Evolutionary conservation across 768 basidiomycete species (phyloP).

Genomic region (Russula virescens): DNA sequence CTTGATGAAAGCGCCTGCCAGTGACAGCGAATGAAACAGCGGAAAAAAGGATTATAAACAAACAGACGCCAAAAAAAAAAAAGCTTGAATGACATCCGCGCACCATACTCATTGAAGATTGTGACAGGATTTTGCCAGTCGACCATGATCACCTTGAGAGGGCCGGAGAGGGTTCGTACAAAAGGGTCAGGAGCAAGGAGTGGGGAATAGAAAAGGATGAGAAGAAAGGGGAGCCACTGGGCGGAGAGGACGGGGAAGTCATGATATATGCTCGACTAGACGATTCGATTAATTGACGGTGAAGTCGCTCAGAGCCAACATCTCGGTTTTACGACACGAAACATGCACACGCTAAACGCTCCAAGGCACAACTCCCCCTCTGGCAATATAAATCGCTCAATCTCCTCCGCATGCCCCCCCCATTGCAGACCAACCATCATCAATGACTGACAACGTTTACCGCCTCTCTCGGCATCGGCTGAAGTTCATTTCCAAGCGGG

Average conservation of each 20-base stretch:
- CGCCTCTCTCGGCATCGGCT: too few species aligned
- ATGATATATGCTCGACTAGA: background rate
- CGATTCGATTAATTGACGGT: too few species aligned
- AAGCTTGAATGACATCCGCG: background rate
- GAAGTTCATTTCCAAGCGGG: too few species aligned
- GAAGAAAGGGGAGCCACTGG: background rate
- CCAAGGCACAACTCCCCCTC: too few species aligned
- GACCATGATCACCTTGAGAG: conserved; percentile 9
- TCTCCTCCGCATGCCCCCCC: too few species aligned
- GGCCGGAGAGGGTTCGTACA: background rate
- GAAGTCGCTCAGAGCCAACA: background rate
- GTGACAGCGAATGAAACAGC: too few species aligned
- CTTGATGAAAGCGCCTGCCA: conserved; percentile 17
- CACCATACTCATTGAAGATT: conserved; percentile 8
- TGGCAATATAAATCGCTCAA: too few species aligned
- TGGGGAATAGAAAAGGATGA: background rate
- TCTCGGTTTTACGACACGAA: background rate
- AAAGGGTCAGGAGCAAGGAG: background rate
- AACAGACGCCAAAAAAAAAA: background rate
- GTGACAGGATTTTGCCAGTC: conserved; percentile 18
- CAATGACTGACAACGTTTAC: too few species aligned
- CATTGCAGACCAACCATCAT: too few species aligned
- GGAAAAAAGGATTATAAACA: background rate
- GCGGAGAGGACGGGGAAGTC: background rate
- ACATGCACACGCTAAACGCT: too few species aligned